Percentiles rank a stretch among this genome's conserved stretches.
These are phyloP conservation scores for Sindora glabra DNA, from an alignment of 306 rosid genomes.

Conservation along the genomic window DNA sequence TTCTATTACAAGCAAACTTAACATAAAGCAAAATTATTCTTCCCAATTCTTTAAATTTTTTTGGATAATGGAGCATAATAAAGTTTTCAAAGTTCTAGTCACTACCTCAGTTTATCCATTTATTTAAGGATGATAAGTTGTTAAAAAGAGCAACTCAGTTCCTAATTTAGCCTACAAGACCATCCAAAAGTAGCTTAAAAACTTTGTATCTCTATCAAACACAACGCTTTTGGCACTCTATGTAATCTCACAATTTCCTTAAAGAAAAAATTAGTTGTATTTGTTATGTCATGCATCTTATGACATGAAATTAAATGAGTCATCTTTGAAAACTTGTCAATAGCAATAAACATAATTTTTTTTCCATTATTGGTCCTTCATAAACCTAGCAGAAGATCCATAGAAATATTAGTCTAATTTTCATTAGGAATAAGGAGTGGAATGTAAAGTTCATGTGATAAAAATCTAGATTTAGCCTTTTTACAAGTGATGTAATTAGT, in stretches of 20 bases:
- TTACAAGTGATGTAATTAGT: too few species aligned
- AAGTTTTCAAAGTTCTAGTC: not conserved
- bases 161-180: not conserved
- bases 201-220: not conserved
- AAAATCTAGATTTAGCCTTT: too few species aligned
- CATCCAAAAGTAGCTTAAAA: not conserved
- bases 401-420: too few species aligned
- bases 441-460: too few species aligned
- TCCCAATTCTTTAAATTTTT: not conserved
- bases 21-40: not conserved
- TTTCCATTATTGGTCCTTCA: too few species aligned
- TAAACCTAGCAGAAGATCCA: too few species aligned
- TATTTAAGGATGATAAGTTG: not conserved
- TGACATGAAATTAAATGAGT: too few species aligned
- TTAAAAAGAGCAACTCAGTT: not conserved
- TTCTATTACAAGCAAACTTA: not conserved
- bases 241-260: not conserved
- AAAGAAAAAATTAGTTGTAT: not conserved
- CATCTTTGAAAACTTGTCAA: too few species aligned
- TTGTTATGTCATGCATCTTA: too few species aligned
- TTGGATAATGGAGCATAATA: not conserved
- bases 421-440: too few species aligned
- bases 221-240: not conserved
- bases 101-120: not conserved
- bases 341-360: too few species aligned